Conservation (phyloP, 768 basidiomycete genomes). For the Suillus placidus region DNA sequence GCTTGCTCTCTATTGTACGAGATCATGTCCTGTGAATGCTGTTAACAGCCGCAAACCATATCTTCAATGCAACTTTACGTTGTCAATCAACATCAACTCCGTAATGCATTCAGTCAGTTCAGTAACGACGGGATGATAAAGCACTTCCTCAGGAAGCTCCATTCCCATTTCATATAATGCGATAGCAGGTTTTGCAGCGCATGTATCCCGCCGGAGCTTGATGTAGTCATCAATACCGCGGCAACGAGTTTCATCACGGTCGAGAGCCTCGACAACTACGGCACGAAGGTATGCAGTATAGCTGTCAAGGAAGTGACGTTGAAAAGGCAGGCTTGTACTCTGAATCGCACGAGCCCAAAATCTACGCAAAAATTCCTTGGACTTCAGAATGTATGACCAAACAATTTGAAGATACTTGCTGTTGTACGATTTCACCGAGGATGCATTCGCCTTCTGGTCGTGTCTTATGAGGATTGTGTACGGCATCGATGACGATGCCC, state of each 20-base stretch:
- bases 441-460: slow-evolving; percentile 16
- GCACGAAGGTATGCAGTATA: slow-evolving; percentile 9
- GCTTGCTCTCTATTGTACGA: slow-evolving; percentile 42
- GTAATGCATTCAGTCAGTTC: slow-evolving; percentile 15
- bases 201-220: slow-evolving; percentile 33
- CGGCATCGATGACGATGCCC: slow-evolving; percentile 14
- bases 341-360: slow-evolving; percentile 12
- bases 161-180: slow-evolving; percentile 33
- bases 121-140: slow-evolving; percentile 27
- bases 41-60: neutral
- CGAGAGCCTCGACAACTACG: slow-evolving; percentile 8
- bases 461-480: slow-evolving; percentile 10
- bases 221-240: slow-evolving; percentile 36
- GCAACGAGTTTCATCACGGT: slow-evolving; percentile 13
- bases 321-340: slow-evolving; percentile 5
- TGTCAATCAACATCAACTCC: slow-evolving; percentile 29
- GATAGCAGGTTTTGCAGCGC: slow-evolving; percentile 34
- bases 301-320: slow-evolving; percentile 12
- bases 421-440: slow-evolving; percentile 16
- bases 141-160: slow-evolving; percentile 37
- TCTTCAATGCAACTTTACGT: slow-evolving; percentile 14
- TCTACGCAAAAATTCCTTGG: neutral
- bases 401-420: slow-evolving; percentile 8
- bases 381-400: neutral
- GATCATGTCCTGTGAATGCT: slow-evolving; percentile 34